phyloP scores from a whole-genome alignment of 139 green algal species.

The Mesostigma viride region DNA sequence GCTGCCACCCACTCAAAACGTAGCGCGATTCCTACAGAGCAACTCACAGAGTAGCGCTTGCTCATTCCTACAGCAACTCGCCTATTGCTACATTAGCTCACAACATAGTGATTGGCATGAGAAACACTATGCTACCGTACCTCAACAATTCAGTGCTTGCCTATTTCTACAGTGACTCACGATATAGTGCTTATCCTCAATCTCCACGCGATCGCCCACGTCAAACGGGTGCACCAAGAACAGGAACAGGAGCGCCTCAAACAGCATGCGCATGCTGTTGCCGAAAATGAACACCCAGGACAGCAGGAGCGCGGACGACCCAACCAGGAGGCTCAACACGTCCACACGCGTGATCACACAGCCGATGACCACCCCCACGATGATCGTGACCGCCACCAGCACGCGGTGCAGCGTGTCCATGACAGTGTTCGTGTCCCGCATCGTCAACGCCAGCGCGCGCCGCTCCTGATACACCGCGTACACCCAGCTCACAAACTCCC shows the following conservation, averaged over 20 bases:
- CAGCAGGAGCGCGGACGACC: background rate
- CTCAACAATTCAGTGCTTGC: no score
- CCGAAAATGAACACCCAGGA: conserved; percentile 24
- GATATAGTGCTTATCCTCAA: conserved; percentile 17
- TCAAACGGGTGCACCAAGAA: conserved; percentile 65
- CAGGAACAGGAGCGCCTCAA: conserved; percentile 52
- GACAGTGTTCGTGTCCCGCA: conserved; percentile 58
- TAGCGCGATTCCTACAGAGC: no score
- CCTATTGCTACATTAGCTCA: no score
- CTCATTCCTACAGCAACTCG: no score
- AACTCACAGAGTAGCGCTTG: no score
- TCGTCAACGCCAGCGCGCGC: conserved; percentile 51
- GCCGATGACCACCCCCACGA: conserved; percentile 42
- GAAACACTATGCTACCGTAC: no score
- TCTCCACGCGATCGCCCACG: conserved; percentile 42
- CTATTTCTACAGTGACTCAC: no score
- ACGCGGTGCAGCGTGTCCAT: conserved; percentile 59
- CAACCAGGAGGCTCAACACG: conserved; percentile 31
- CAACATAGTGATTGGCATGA: no score
- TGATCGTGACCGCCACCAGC: conserved; percentile 38
- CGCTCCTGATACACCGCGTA: conserved; percentile 40
- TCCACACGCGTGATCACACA: conserved; percentile 37
- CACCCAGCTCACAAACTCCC: background rate
- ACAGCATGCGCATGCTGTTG: conserved; percentile 3
- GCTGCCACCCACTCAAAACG: no score